Conservation (phyloP, 148 eudicot genomes). For the Cornus kousa region DNA sequence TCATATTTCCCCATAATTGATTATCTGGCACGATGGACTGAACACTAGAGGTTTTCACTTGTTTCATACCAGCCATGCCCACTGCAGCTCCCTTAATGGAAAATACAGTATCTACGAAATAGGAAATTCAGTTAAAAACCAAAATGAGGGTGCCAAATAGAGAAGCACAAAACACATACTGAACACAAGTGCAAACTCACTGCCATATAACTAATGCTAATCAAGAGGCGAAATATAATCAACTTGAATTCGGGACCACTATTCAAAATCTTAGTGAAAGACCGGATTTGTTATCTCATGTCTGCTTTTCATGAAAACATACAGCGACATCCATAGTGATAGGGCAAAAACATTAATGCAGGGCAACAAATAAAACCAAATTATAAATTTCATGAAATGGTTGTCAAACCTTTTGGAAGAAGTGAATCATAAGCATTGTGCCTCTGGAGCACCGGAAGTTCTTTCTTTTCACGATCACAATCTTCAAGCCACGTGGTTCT, state of each 20-base stretch:
- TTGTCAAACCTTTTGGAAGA: constrained; percentile 65
- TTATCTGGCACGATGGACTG: constrained; percentile 27
- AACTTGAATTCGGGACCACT: no score
- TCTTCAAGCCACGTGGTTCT: constrained; percentile 79
- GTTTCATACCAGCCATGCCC: constrained; percentile 36
- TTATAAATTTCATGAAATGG: neutral
- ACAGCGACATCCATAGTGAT: neutral
- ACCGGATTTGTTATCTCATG: no score
- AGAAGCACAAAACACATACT: neutral
- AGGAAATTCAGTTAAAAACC: constrained; percentile 10
- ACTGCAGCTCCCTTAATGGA: constrained; percentile 40
- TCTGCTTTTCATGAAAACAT: neutral
- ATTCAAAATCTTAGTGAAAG: no score
- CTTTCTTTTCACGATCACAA: constrained; percentile 76
- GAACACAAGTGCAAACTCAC: constrained; percentile 1
- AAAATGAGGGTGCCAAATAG: neutral
- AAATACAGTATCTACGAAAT: constrained; percentile 29
- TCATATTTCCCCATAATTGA: constrained; percentile 21
- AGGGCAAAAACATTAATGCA: neutral
- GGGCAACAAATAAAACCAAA: neutral
- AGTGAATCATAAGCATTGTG: constrained; percentile 88
- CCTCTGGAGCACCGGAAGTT: constrained; percentile 68
- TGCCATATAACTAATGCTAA: constrained; percentile 2
- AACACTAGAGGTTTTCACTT: constrained; percentile 34
- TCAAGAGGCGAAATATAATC: no score